Base-by-base conservation (phyloP, 257 asterid genomes). In the Solanum piurae region DNA sequence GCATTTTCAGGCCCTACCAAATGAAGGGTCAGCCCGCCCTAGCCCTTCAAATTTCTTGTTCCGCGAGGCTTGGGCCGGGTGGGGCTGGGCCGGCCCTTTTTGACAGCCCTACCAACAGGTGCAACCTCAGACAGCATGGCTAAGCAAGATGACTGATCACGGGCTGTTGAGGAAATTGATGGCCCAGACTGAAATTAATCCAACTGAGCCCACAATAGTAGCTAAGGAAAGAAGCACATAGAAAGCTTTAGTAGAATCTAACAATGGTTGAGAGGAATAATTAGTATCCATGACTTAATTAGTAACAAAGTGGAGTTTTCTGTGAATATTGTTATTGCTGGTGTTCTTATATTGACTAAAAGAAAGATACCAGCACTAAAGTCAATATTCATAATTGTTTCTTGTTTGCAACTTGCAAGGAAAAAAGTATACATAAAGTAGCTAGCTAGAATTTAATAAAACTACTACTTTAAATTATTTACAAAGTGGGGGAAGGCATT, bases 61-160 rank as follows among this genome's bases (percentile, higher is more conserved):
- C 31, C 31, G 31, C 2, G 31, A 29, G 31, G 31, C 31, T 29
- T 29, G 31, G 31, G 31, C 31, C 31, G 31, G 31, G 29, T 29
- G 29, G 31, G 31, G 31, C 31, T 29, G 31, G 31, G 2, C 31
- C 31, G 31, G 31, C 31, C 31, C 31, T 29, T 29, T 29, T 29
- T 29, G 31, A 29, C 31, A 29, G 2, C 31, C 2, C 31, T 29
- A 29, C 83, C 88, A 16, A 37, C 36, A 18, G 87, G 60, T 52
- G 55, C 73, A n/a, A 86, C 88, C 55, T 86, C 90, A 14, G 90
- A 86, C 69, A 88, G 71, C 62, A 79, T 33, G 3, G 86, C 69
- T 40, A 66, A 64, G 75, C 90, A 88, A 3, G 88, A 79, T 6
- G 86, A 31, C 12, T 60, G 88, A 79, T 86, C 85, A 36, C 37